Conservation (phyloP, 1,139 yeast species). For the Saccharomyces pastorianus region DNA sequence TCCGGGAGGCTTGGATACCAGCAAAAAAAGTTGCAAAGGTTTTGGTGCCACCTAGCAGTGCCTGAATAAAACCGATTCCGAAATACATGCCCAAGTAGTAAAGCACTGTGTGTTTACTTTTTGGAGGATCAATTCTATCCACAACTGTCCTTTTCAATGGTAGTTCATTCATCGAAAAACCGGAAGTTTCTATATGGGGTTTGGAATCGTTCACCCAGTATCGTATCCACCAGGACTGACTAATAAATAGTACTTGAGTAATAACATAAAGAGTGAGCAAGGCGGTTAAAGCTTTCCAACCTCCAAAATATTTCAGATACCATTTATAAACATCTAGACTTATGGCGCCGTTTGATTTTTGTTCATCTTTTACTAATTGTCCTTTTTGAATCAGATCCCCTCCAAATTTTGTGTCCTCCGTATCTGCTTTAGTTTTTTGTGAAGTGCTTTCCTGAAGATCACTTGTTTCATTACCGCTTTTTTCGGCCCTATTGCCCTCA, state of each 20-base stretch:
- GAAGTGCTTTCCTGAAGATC: background rate
- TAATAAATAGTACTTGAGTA: constrained; percentile 48
- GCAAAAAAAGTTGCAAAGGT: constrained; percentile 2
- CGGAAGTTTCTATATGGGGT: background rate
- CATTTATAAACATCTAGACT: constrained; percentile 54
- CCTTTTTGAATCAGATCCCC: constrained; percentile 20
- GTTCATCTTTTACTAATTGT: constrained; percentile 66
- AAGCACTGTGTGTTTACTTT: background rate
- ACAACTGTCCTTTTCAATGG: background rate
- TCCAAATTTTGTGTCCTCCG: background rate
- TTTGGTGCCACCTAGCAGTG: constrained; percentile 3
- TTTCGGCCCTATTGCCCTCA: background rate
- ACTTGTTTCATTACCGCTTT: background rate
- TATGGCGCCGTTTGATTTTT: constrained; percentile 70
- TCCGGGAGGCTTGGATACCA: constrained; percentile 10
- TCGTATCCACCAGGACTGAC: constrained; percentile 73
- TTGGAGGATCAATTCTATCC: background rate
- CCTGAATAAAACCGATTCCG: constrained; percentile 5
- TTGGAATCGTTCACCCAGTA: constrained; percentile 38
- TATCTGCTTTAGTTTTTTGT: background rate
- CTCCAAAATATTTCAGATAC: constrained; percentile 35
- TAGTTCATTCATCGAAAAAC: background rate
- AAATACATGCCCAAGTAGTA: constrained; percentile 29
- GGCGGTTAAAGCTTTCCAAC: constrained; percentile 39
- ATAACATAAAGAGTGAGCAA: constrained; percentile 39